phyloP scores from a whole-genome alignment of 495 filamentous ascomycete genomes.

The Rusavskia elegans region DNA sequence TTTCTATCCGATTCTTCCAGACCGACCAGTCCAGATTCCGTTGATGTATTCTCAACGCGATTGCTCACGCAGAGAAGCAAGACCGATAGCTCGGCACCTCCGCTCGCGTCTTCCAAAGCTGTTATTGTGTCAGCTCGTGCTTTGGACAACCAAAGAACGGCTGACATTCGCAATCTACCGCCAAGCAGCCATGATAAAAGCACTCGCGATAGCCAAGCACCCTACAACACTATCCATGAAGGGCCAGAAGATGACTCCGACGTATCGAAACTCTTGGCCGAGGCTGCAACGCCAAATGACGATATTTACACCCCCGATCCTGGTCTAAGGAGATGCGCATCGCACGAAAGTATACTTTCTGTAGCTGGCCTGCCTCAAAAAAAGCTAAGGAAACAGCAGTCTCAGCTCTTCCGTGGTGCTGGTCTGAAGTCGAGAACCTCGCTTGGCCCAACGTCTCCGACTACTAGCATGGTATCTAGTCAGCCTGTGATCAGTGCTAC shows the following conservation, averaged over 20 bases:
- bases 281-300: background rate
- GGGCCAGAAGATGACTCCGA: conserved; percentile 8
- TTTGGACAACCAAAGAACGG: too few species aligned
- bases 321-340: conserved; percentile 23
- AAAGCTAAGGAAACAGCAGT: background rate
- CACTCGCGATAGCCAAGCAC: background rate
- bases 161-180: too few species aligned
- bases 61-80: conserved; percentile 15
- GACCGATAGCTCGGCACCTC: background rate
- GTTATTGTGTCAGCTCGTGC: background rate
- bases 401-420: background rate
- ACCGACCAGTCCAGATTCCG: conserved; percentile 61
- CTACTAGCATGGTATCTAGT: conserved; percentile 20
- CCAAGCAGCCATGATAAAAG: too few species aligned
- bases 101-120: background rate
- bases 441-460: conserved; percentile 3
- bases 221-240: conserved; percentile 10
- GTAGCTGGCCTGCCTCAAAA: conserved; percentile 24
- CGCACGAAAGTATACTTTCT: conserved; percentile 37
- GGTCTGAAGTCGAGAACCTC: conserved; percentile 1
- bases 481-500: conserved; percentile 29
- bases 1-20: conserved; percentile 44
- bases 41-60: conserved; percentile 40
- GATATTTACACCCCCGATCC: conserved; percentile 10
- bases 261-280: background rate